Percentiles rank a stretch among this genome's conserved stretches.
Evolutionary conservation across 208 protist species (phyloP).

Genomic region (Tritrichomonas musculus): DNA sequence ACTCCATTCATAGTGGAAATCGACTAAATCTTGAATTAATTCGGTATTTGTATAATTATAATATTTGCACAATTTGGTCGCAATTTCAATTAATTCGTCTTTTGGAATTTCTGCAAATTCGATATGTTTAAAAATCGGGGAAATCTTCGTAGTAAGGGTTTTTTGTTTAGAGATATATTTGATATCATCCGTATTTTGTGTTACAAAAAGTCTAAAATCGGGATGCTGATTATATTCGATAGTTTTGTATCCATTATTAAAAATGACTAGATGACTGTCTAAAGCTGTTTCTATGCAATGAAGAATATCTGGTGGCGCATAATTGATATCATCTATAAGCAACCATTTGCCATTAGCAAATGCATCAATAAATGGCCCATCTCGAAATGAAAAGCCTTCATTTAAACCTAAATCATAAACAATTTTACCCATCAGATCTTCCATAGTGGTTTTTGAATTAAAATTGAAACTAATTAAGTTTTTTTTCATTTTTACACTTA

Average conservation of each 20-base stretch:
- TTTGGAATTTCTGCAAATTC: neutral
- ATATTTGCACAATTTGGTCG: too few species aligned
- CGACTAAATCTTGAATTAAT: too few species aligned
- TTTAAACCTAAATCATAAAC: neutral
- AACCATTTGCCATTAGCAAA: too few species aligned
- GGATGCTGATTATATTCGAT: neutral
- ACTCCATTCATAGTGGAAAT: too few species aligned
- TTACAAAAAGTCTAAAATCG: conserved; percentile 28
- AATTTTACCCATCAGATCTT: neutral
- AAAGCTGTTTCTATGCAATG: conserved; percentile 34
- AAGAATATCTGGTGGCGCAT: neutral
- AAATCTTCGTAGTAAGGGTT: neutral
- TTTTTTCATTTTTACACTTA: too few species aligned
- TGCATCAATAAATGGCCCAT: too few species aligned
- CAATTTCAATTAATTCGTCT: neutral
- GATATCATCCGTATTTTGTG: neutral
- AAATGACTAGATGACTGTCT: neutral
- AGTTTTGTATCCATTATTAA: neutral
- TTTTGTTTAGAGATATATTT: neutral
- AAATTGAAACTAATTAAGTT: too few species aligned
- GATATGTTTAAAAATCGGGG: neutral
- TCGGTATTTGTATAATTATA: too few species aligned
- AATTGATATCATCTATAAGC: conserved; percentile 28
- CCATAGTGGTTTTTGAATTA: neutral
- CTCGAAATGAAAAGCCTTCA: neutral